phyloP scores from a whole-genome alignment of 768 basidiomycete species.

The Naganishia friedmannii region DNA sequence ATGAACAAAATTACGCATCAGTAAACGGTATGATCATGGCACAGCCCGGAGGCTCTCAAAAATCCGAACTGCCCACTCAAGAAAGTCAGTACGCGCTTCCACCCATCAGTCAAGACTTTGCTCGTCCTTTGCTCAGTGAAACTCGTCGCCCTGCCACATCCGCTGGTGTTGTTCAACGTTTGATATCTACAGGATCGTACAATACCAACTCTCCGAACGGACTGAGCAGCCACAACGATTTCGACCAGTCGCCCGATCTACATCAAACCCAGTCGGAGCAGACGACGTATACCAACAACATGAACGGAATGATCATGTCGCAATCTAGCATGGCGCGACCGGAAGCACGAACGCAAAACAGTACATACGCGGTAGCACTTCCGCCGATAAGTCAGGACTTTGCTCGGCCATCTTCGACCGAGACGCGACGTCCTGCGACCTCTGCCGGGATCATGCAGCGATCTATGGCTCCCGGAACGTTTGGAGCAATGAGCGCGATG shows the following conservation, averaged over 20 bases:
- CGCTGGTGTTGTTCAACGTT: conserved; percentile 41
- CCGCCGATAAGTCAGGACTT: conserved; percentile 51
- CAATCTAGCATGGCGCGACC: conserved; percentile 11
- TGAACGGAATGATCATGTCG: background rate
- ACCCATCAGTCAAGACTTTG: conserved; percentile 48
- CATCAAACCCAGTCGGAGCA: conserved; percentile 2
- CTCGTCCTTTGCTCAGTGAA: conserved; percentile 41
- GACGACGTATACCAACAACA: conserved; percentile 9
- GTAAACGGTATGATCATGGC: background rate
- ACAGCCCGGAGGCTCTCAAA: background rate
- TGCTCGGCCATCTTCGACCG: conserved; percentile 41
- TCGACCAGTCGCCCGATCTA: conserved; percentile 3
- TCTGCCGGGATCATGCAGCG: conserved; percentile 45
- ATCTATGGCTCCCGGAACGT: conserved; percentile 16
- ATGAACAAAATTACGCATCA: background rate
- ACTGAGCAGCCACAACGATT: background rate
- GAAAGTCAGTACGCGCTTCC: conserved; percentile 38
- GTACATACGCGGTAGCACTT: conserved; percentile 33
- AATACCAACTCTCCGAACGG: background rate
- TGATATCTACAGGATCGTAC: conserved; percentile 6
- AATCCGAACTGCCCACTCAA: background rate
- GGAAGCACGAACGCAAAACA: conserved; percentile 4
- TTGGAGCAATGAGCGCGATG: conserved; percentile 11
- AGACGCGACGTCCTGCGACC: conserved; percentile 48
- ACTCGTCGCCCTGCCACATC: conserved; percentile 48